Evolutionary conservation across 176 grass and related monocot species (phyloP), one percentile per base, ranked within the genome.

Genomic region (Raddia distichophylla): DNA sequence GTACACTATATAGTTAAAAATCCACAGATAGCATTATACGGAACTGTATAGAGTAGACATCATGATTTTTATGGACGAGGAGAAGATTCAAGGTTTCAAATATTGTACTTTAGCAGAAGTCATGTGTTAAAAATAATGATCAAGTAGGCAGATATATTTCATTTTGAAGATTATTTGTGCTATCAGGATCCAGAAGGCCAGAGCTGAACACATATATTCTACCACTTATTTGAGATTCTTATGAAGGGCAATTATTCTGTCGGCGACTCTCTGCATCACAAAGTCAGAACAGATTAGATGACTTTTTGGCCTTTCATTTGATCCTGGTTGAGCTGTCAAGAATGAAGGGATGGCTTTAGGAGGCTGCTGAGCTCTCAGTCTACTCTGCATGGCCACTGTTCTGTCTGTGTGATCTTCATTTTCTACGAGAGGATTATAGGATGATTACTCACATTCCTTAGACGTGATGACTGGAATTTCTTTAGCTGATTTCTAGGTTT

Each of bases 371-470:
- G 27, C 17, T 77, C 64, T 60, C 17, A 17, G 50, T 4, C 27
- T 17, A 20, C 65, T 71, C 55, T 40, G 19, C 64, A 37, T 17
- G 3, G 17, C 19, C 71, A 37, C 46, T 55, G 55, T 77, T 79
- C 56, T 42, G 7, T 79, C 56, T 42, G 7, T 18, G 33, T 61
- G 35, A 62, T 84, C 34, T 78, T 71, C 34, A 51, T 87, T 87
- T 87, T 76, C 57, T 7, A 44, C 32, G 42, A 53, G 64, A 64
- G 27, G 51, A 51, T 86, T 69, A 60, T 54, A 73, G 16, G 18
- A 48, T 12, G 48, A 11, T 70, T 76, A 42, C 53, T 71, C 52
- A 44, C 67, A 50, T 62, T 66, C 57, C 49, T 8, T 14, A 17
- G 55, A 9, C 73, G 80, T 4, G 9, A 3, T 64, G 20, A 80